Evolutionary conservation across 2,329 filamentous ascomycete genomes (phyloP), one percentile per base, ranked within the genome.

Genomic region (Ophiostoma piceae): DNA sequence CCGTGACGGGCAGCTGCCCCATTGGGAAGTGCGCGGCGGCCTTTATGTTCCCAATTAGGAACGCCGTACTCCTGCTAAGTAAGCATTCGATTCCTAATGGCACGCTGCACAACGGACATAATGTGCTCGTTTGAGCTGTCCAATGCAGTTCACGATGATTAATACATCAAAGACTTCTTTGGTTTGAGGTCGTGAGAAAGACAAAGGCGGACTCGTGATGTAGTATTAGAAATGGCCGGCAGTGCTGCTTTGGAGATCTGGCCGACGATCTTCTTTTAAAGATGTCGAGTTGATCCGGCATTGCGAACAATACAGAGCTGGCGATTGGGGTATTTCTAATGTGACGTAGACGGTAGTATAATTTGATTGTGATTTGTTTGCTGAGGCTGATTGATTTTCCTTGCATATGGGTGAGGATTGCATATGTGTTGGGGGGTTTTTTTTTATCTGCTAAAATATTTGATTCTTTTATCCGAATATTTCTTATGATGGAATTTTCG

Each of bases 41-140:
- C 19, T 67, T 71, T 57, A 66, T n/a, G 35, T 69, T 69, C 70
- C 70, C 3, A 64, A 71, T 68, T 11, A 43, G 70, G 70, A 29
- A 29, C 11, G 2, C 32, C n/a, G 19, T 19, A 6, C 39, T 9
- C 7, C 35, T 26, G 11, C 32, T n/a, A 39, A 39, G 8, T 65
- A n/a, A 39, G 19, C 60, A 65, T 16, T 26, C 6, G 32, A 32
- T 65, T 65, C 19, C 35, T 22, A n/a, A 47, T 65, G 57, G 12
- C 32, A 64, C 60, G 32, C 62, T 39, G 16, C n/a, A 37, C 43
- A 66, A 22, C 66, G 66, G 69, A 65, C 6, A 16, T 70, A 66
- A n/a, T 57, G n/a, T 70, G 35, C 69, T 60, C 2, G 2, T 29
- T 66, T 60, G 35, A 26, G 51, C 9, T 12, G 12, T 4, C n/a